Evolutionary conservation across 2,329 filamentous ascomycete genomes (phyloP).

Genomic region (Aspergillus sojae): DNA sequence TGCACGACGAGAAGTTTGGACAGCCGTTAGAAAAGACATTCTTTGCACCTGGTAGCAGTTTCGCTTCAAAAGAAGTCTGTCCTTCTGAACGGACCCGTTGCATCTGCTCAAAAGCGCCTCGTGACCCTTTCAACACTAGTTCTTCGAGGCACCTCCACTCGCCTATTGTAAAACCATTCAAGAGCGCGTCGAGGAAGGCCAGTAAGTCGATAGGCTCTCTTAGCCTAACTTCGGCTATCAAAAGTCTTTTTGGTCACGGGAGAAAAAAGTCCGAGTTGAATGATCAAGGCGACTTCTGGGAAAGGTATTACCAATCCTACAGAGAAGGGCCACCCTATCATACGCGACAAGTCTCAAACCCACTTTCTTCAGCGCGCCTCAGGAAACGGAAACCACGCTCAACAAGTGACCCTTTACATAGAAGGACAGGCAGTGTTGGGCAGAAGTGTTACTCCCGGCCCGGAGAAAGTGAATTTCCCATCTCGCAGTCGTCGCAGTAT

Average conservation of each 20-base stretch:
- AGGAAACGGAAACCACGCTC: constrained; percentile 10
- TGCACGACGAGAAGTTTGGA: not conserved
- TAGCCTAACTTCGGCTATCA: constrained; percentile 5
- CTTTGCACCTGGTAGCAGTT: not conserved
- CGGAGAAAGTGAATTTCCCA: constrained; percentile 4
- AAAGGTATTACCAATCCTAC: not conserved
- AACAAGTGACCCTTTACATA: constrained; percentile 5
- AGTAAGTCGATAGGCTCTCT: constrained; percentile 4
- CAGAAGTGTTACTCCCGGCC: not conserved
- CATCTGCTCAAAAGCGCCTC: not conserved
- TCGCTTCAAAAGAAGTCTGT: not conserved
- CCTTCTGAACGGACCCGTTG: not conserved
- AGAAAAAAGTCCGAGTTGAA: not conserved
- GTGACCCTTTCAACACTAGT: not conserved
- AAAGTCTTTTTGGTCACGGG: constrained; percentile 7
- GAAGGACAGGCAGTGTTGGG: not conserved
- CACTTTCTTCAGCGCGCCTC: not conserved
- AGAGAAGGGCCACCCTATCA: not conserved
- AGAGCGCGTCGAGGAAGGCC: not conserved
- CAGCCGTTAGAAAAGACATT: not conserved
- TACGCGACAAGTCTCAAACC: constrained; percentile 2
- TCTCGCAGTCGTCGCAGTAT: not conserved
- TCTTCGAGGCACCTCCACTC: not conserved
- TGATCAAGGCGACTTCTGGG: not conserved
- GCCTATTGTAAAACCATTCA: not conserved